Base-by-base conservation (phyloP, 345 rosid genomes). In the Gossypium arboreum region DNA sequence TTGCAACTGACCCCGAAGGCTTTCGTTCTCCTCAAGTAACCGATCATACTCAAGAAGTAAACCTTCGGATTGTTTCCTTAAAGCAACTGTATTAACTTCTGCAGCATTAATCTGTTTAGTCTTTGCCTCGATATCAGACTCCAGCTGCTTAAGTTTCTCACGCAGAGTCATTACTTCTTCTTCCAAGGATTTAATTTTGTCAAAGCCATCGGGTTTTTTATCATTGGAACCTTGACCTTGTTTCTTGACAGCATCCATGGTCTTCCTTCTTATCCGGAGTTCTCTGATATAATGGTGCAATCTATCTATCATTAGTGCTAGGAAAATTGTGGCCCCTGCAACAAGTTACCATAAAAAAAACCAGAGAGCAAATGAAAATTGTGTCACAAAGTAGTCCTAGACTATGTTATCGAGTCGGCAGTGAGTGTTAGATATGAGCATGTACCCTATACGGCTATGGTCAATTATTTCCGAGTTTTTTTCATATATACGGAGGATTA, bases 11-110 rank as follows among this genome's bases (percentile, higher is more conserved):
- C 56, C 81, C 74, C 91, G 79, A 34, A 93, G 83, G 41, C 76
- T 87, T 83, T 90, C 90, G 79, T 95, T 95, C 78, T 93, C 98
- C 74, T 86, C 97, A 2, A 87, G 91, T 77, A 95, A 80, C 45
- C 98, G 91, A 68, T 90, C 95, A 62, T 90, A 92, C 88, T 95
- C 99, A 0, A 89, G 87, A 79, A 91, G 90, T 83, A 95, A 92
- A 11, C 98, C 99, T 81, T 93, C 97, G 10, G 99, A 90, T 76
- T 95, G 99, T 83, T 91, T 95, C 73, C 87, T 85, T 75, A 93
- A 85, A 79, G 99, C 98, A 25, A 85, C 79, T 6, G 87, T 88
- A 80, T 84, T 93, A 68, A 91, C 84, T 88, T 91, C 90, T 11
- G 94, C 89, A 16, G 85, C 83, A 57, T 50, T 81, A 0, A 81